A percentile compares a stretch with the other conserved stretches of the same genome.
Conservation (phyloP, 495 filamentous ascomycete genomes). For the Tuber magnatum region DNA sequence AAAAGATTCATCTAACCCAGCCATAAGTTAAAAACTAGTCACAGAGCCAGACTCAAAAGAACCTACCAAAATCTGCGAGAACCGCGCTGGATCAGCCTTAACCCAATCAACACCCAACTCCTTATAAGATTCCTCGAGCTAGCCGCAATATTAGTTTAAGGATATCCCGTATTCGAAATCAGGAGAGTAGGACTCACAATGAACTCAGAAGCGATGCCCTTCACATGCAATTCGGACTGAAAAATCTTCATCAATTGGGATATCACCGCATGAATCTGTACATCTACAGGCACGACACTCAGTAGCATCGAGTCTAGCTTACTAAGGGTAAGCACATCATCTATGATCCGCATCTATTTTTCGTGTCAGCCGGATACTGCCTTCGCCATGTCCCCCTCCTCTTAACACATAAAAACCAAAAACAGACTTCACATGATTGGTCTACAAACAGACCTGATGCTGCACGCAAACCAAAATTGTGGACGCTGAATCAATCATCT, state of each 20-base stretch:
- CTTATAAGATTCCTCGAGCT: slow-evolving; percentile 35
- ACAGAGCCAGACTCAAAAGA: not conserved
- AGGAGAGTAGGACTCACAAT: slow-evolving; percentile 14
- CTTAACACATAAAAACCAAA: slow-evolving; percentile 7
- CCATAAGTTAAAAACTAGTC: not conserved
- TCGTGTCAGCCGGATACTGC: slow-evolving; percentile 12
- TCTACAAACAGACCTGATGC: slow-evolving; percentile 51
- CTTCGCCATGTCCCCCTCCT: not conserved
- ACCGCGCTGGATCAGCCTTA: slow-evolving; percentile 36
- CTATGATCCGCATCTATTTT: slow-evolving; percentile 62
- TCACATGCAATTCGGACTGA: slow-evolving; percentile 32
- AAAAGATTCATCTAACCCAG: slow-evolving; percentile 1
- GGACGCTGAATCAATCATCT: slow-evolving; percentile 62
- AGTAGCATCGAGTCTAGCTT: slow-evolving; percentile 75
- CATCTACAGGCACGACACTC: slow-evolving; percentile 58
- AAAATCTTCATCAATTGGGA: slow-evolving; percentile 40
- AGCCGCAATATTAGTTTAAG: not conserved
- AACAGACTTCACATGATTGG: slow-evolving; percentile 17
- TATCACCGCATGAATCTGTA: slow-evolving; percentile 63
- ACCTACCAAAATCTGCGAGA: slow-evolving; percentile 36
- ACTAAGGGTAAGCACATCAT: slow-evolving; percentile 61
- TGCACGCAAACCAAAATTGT: slow-evolving; percentile 69
- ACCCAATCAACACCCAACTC: slow-evolving; percentile 33
- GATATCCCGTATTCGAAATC: not conserved
- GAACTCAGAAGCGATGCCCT: slow-evolving; percentile 22